These are phyloP conservation scores for Rhynchospora pubera DNA, from an alignment of 176 grass and related monocot species.

Conservation along the genomic window DNA sequence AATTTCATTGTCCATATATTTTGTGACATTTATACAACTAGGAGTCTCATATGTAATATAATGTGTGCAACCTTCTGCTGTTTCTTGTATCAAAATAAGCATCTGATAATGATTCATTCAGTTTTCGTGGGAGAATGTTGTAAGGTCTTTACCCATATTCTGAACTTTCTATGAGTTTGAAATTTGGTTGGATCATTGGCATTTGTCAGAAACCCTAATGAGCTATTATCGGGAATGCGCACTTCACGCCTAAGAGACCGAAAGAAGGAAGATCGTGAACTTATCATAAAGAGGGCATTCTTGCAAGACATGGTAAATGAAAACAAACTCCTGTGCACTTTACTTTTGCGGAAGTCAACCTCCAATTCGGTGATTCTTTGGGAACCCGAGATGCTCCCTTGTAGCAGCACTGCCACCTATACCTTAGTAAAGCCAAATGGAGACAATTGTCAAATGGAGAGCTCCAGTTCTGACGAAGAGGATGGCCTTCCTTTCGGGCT, in stretches of 20 bases:
- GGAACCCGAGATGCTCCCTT: constrained; percentile 83
- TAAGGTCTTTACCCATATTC: not conserved
- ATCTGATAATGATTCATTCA: not conserved
- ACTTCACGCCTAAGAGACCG: constrained; percentile 84
- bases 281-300: constrained; percentile 81
- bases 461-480: constrained; percentile 33
- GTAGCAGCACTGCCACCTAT: constrained; percentile 28
- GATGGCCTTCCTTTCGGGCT: constrained; percentile 75
- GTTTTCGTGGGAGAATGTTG: not conserved
- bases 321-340: constrained; percentile 51
- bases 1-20: not conserved
- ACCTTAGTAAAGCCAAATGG: constrained; percentile 18
- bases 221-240: constrained; percentile 60
- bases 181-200: not conserved
- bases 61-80: not conserved
- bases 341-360: constrained; percentile 54
- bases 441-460: constrained; percentile 26
- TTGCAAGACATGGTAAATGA: constrained; percentile 94
- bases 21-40: not conserved
- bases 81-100: not conserved
- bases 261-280: constrained; percentile 89
- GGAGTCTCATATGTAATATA: not conserved
- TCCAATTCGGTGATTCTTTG: constrained; percentile 53
- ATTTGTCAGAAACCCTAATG: constrained; percentile 62
- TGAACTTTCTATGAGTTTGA: not conserved